Conservation (phyloP, 2,329 filamentous ascomycete species). For the Colletotrichum chrysophilum region DNA sequence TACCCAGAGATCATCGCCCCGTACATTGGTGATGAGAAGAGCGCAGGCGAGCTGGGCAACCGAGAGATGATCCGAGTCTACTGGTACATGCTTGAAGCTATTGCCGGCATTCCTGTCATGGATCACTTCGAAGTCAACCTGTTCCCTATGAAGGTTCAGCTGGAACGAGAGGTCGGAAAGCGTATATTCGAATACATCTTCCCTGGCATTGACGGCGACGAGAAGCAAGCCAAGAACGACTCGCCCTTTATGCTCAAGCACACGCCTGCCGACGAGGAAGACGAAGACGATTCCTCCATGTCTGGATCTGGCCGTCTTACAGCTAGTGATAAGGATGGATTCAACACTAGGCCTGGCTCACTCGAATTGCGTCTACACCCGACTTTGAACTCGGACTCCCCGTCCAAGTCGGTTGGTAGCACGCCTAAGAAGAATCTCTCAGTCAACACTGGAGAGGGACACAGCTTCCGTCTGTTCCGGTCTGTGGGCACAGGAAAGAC, state of each 20-base stretch:
- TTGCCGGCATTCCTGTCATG: conserved; percentile 96
- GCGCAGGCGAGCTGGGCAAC: conserved; percentile 58
- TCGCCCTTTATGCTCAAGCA: conserved; percentile 64
- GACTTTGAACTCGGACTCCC: conserved; percentile 70
- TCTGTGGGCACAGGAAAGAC: conserved; percentile 48
- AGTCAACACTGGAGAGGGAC: conserved; percentile 51
- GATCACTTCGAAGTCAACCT: conserved; percentile 96
- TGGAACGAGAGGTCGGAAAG: conserved; percentile 91
- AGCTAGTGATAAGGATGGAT: conserved; percentile 51
- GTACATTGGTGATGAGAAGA: conserved; percentile 73
- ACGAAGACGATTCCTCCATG: conserved; percentile 47
- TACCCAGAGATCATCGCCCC: conserved; percentile 97
- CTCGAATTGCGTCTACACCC: conserved; percentile 84
- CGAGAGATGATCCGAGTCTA: conserved; percentile 91
- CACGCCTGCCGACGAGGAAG: conserved; percentile 54
- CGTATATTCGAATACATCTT: conserved; percentile 98
- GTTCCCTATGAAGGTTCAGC: conserved; percentile 90
- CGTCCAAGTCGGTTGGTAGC: conserved; percentile 30
- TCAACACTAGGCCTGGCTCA: conserved; percentile 70
- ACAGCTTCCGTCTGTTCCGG: conserved; percentile 59
- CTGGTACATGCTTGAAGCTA: conserved; percentile 98
- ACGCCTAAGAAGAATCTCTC: conserved; percentile 53
- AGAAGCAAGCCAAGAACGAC: conserved; percentile 55
- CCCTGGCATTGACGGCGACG: conserved; percentile 75
- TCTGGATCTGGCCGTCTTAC: conserved; percentile 43